Evolutionary conservation across 2,329 filamentous ascomycete genomes (phyloP), one percentile per base, ranked within the genome.

Genomic region (Neonectria punicea): DNA sequence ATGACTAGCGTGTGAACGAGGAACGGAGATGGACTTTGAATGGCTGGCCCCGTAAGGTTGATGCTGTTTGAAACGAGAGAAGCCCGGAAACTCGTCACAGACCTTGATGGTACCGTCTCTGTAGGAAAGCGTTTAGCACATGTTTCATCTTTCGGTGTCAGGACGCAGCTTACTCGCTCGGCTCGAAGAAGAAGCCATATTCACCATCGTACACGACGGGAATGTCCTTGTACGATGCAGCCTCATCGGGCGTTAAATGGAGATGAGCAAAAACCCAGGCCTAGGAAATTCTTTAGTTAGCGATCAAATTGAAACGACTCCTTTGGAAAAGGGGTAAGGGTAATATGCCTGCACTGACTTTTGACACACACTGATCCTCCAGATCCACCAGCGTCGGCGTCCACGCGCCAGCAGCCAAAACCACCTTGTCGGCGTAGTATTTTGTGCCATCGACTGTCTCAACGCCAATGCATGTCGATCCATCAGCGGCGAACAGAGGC

Each of bases 181-280:
- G 60, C 32, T 63, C 60, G 11, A 63, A 58, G 60, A 63, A 63
- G 47, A 63, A 63, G 8, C 60, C 60, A n/a, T 59, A 58, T 39
- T 53, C 60, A 11, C 60, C 47, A 44, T 63, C 54, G 39, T 58
- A 63, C 18, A 63, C 11, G 4, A 58, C 60, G 2, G 60, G 60
- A 13, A 47, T 39, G 16, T 63, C 30, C 39, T 59, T 63, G 36
- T 46, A 58, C 16, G n/a, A 6, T 5, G 47, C 34, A 34, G 47
- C 60, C 60, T 63, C 60, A 1, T 63, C 39, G 3, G 60, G 54
- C 4, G 54, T 58, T 8, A 63, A n/a, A 14, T 59, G 54, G n/a
- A 63, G 58, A 34, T 63, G 47, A 47, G 54, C 60, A 3, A 58
- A 47, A n/a, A 53, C 46, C 60, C 54, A 53, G 5, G 60, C 60